phyloP scores from a whole-genome alignment of 345 rosid species.

The Lumnitzera littorea region DNA sequence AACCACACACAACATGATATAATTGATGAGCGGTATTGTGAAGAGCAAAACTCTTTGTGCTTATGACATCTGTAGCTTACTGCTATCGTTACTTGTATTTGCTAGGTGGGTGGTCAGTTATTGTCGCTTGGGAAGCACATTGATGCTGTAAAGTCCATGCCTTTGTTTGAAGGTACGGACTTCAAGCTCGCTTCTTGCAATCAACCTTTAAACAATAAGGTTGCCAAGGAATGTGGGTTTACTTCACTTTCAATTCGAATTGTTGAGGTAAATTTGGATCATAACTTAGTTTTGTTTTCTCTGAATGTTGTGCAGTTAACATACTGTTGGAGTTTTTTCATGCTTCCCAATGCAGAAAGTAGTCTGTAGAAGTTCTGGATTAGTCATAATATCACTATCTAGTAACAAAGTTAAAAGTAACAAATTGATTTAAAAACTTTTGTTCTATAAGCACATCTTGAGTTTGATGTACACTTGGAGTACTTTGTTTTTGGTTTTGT shows the following conservation, averaged over 20 bases:
- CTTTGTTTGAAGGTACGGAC: conserved; percentile 78
- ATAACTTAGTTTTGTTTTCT: background rate
- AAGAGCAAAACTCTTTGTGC: too few relatives aligned
- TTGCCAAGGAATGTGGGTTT: conserved; percentile 81
- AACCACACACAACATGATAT: too few relatives aligned
- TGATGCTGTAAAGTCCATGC: conserved; percentile 30
- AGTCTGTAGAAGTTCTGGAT: too few relatives aligned
- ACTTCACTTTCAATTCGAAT: conserved; percentile 77
- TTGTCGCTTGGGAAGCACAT: conserved; percentile 62
- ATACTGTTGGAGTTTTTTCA: background rate
- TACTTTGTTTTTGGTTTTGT: too few relatives aligned
- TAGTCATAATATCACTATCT: too few relatives aligned
- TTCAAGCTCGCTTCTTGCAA: conserved; percentile 82
- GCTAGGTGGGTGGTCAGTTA: conserved; percentile 72
- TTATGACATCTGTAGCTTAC: too few relatives aligned
- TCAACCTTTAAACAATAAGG: conserved; percentile 58
- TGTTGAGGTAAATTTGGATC: conserved; percentile 45
- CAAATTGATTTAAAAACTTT: too few relatives aligned
- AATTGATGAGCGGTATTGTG: too few relatives aligned
- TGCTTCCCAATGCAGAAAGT: background rate
- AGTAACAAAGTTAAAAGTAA: too few relatives aligned
- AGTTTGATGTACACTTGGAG: too few relatives aligned
- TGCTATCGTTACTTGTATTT: too few relatives aligned
- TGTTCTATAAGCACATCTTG: too few relatives aligned
- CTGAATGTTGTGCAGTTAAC: background rate